Evolutionary conservation across 1,284 basidiomycete species (phyloP).

Genomic region (Leccinum fallax): DNA sequence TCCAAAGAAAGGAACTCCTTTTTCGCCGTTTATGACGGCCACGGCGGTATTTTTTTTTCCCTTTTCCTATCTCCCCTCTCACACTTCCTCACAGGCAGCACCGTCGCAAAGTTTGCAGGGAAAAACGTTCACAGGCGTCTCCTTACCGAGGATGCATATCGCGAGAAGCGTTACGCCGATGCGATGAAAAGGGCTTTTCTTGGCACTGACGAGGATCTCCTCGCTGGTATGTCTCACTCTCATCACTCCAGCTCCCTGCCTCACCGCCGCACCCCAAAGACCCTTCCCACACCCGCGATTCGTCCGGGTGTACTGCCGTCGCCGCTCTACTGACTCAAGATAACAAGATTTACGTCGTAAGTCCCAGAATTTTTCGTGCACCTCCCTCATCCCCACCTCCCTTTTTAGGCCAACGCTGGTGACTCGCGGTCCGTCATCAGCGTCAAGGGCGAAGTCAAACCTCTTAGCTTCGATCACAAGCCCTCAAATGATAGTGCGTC

Average conservation of each 20-base stretch:
- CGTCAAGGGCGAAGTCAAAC: constrained; percentile 82
- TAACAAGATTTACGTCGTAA: constrained; percentile 80
- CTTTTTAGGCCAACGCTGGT: constrained; percentile 88
- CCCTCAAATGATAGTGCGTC: constrained; percentile 81
- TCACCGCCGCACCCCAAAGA: constrained; percentile 47
- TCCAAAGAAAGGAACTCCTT: constrained; percentile 68
- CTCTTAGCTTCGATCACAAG: constrained; percentile 96
- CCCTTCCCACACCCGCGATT: constrained; percentile 85
- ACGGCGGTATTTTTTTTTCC: constrained; percentile 70
- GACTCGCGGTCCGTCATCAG: constrained; percentile 95
- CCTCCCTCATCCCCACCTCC: not conserved
- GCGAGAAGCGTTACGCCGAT: constrained; percentile 65
- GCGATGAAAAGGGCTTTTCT: constrained; percentile 92
- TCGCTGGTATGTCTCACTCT: constrained; percentile 62
- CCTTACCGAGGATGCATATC: constrained; percentile 73
- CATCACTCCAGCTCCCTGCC: not conserved
- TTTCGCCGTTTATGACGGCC: constrained; percentile 98
- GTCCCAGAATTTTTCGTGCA: constrained; percentile 3
- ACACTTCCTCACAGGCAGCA: constrained; percentile 59
- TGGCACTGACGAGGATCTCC: constrained; percentile 92
- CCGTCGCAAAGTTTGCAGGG: constrained; percentile 91
- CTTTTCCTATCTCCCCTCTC: constrained; percentile 8
- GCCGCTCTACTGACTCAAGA: constrained; percentile 82
- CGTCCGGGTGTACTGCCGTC: constrained; percentile 97
- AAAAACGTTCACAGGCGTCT: constrained; percentile 87